Evolutionary conservation across 148 eudicot species (phyloP).

Genomic region (Nyssa sinensis): DNA sequence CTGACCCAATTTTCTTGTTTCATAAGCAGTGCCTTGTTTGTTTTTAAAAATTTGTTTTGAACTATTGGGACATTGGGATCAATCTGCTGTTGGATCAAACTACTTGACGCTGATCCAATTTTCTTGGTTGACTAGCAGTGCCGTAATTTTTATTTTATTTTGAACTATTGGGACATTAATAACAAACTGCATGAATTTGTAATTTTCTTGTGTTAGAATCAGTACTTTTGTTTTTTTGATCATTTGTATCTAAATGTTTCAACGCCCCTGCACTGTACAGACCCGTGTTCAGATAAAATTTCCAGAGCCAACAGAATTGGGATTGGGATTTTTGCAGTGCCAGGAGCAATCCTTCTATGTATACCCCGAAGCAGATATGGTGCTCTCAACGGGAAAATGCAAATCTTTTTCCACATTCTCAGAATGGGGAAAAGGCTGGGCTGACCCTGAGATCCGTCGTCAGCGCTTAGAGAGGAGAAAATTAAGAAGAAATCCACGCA

Average conservation of each 20-base stretch:
- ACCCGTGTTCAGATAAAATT: constrained; percentile 56
- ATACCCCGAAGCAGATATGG: constrained; percentile 83
- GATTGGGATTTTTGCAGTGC: constrained; percentile 47
- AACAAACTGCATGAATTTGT: not conserved
- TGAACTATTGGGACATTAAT: too few relatives aligned
- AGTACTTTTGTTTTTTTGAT: not conserved
- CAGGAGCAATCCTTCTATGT: constrained; percentile 44
- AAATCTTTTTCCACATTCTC: constrained; percentile 53
- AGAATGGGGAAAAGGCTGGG: constrained; percentile 93
- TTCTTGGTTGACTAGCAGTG: not conserved
- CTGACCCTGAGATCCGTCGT: constrained; percentile 80
- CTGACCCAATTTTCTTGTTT: not conserved
- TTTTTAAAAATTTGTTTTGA: too few relatives aligned
- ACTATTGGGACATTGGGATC: too few relatives aligned
- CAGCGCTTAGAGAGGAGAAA: constrained; percentile 44
- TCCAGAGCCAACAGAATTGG: constrained; percentile 60
- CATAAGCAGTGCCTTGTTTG: too few relatives aligned
- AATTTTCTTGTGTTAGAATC: not conserved
- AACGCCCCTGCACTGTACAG: constrained; percentile 20
- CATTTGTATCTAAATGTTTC: not conserved
- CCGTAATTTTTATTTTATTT: not conserved
- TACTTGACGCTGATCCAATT: too few relatives aligned
- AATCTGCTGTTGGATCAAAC: too few relatives aligned
- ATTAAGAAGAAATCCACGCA: constrained; percentile 30
- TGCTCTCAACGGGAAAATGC: constrained; percentile 29